Evolutionary conservation across 2,329 filamentous ascomycete species (phyloP), one percentile per base, ranked within the genome.

Genomic region (Rhytidhysteron rufulum): DNA sequence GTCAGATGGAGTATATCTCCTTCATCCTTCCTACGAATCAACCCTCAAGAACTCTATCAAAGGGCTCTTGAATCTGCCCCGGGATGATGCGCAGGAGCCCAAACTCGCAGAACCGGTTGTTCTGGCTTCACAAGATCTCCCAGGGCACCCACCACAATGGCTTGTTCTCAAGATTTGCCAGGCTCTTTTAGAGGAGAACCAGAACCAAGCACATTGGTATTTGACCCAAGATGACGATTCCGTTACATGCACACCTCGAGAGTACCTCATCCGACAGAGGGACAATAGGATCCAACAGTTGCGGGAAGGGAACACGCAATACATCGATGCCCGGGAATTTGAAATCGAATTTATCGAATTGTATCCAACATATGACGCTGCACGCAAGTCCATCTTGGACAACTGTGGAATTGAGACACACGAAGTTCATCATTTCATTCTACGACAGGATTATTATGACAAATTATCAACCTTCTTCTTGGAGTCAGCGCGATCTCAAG

Each of bases 61-160:
- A 7, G 33, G 39, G 3, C 21, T 33, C 13, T 34, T 62, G 2
- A 37, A 45, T 9, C 31, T 40, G 13, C 32, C 50, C 10, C 32
- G 53, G 10, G 17, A 46, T 1, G 32, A 48, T 9, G 24, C 42
- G 10, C 37, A 49, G 54, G 45, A 42, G 57, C 45, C 21, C 10
- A 16, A 16, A 24, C 11, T 30, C 15, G 15, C 31, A 18, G 20
- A 8, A 31, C 17, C n/a, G 27, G 33, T 30, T 47, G 42, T 37
- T 31, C 37, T 62, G 13, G 24, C 25, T 10, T 34, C 58, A 10
- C 37, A 41, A 22, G 32, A 47, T 16, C 25, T 62, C 4, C 43
- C 48, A 13, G 54, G 55, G 4, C 40, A 36, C 9, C 56, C 59
- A 7, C 58, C 60, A 9, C 24, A 25, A 27, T 62, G 56, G 55